Percentiles rank a stretch among this genome's conserved stretches.
These are phyloP conservation scores for Albifimbria verrucaria DNA, from an alignment of 2,329 filamentous ascomycete species.

Conservation along the genomic window DNA sequence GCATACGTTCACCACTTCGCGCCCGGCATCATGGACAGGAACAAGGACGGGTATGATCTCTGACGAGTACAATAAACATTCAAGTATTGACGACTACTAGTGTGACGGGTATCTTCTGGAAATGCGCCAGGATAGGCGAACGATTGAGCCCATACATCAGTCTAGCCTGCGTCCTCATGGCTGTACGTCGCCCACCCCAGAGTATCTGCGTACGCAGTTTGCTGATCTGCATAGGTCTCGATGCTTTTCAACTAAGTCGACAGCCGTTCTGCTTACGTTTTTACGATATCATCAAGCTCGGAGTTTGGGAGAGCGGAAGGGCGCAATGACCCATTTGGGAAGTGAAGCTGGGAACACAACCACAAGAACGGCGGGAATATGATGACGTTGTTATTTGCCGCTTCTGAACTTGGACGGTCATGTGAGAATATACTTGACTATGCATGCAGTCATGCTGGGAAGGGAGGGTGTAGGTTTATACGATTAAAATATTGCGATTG, in stretches of 20 bases:
- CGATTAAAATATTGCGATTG: too few relatives aligned
- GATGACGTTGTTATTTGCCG: too few relatives aligned
- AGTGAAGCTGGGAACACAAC: too few relatives aligned
- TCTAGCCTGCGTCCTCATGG: constrained; percentile 90
- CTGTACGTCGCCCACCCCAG: constrained; percentile 54
- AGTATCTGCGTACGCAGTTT: too few relatives aligned
- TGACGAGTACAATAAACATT: neutral
- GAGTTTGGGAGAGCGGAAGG: constrained; percentile 7
- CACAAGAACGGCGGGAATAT: too few relatives aligned
- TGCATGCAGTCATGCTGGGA: too few relatives aligned
- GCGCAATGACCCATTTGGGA: too few relatives aligned
- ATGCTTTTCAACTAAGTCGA: constrained; percentile 33
- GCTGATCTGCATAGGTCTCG: constrained; percentile 22
- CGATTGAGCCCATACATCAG: constrained; percentile 92
- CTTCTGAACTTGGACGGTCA: too few relatives aligned
- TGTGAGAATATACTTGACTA: too few relatives aligned
- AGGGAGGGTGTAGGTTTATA: too few relatives aligned
- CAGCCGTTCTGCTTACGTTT: constrained; percentile 10
- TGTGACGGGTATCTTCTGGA: constrained; percentile 88
- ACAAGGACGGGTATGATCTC: constrained; percentile 75
- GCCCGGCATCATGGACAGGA: constrained; percentile 84
- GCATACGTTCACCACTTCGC: constrained; percentile 89
- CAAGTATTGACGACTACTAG: constrained; percentile 35
- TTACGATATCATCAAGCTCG: constrained; percentile 17
- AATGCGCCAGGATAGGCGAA: constrained; percentile 89